Evolutionary conservation across 495 filamentous ascomycete genomes (phyloP).

Genomic region (Trichoderma asperelloides): DNA sequence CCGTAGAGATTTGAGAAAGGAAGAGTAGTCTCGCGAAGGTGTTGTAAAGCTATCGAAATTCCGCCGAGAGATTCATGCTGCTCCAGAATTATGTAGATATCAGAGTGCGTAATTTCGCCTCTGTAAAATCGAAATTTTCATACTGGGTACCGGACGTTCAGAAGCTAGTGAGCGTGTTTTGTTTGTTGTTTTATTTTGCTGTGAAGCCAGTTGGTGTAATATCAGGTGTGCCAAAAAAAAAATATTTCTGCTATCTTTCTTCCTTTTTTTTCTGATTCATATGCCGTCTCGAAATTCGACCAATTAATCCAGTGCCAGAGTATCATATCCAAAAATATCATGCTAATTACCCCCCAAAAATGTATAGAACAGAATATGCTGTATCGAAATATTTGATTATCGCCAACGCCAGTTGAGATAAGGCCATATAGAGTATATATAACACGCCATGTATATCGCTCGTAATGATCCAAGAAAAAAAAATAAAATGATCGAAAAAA

Average conservation of each 20-base stretch:
- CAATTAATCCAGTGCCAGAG: neutral
- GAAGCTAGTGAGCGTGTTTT: neutral
- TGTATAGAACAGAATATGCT: neutral
- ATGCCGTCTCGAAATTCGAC: neutral
- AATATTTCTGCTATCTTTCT: neutral
- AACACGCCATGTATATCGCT: neutral
- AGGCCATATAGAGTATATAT: neutral
- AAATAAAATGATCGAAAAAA: neutral
- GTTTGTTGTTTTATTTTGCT: neutral
- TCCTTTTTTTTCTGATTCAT: neutral
- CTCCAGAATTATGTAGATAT: too few relatives aligned
- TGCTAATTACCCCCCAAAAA: neutral
- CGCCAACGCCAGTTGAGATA: neutral
- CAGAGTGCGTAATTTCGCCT: too few relatives aligned
- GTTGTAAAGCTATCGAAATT: too few relatives aligned
- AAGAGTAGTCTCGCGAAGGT: too few relatives aligned
- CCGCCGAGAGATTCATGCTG: too few relatives aligned
- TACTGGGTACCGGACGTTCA: too few relatives aligned
- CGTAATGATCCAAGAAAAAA: neutral
- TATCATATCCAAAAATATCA: neutral
- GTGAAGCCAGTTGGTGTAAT: neutral
- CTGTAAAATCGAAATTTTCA: too few relatives aligned
- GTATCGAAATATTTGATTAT: neutral
- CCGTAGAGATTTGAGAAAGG: too few relatives aligned
- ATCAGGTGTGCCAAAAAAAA: neutral